Percentiles rank a stretch among this genome's conserved stretches.
Evolutionary conservation across 805 yeast genomes (phyloP).

Genomic region (Huiozyma naganishii): DNA sequence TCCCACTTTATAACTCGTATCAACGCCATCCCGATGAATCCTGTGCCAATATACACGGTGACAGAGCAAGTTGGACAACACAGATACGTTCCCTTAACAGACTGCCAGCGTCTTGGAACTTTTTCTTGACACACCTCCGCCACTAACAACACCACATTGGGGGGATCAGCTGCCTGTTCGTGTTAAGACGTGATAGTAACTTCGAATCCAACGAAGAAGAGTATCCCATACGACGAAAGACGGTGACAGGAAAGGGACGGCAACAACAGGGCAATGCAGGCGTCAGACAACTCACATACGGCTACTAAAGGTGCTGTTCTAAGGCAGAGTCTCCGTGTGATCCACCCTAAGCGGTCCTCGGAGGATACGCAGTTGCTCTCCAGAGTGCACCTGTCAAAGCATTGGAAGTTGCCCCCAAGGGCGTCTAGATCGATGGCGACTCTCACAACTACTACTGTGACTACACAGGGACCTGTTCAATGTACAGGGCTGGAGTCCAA

Average conservation of each 20-base stretch:
- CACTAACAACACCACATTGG: too few relatives aligned
- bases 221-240: neutral
- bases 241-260: neutral
- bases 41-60: too few relatives aligned
- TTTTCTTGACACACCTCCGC: neutral
- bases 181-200: neutral
- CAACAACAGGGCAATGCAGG: neutral
- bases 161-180: neutral
- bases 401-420: constrained; percentile 17
- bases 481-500: constrained; percentile 13
- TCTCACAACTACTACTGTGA: neutral
- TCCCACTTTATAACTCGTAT: neutral
- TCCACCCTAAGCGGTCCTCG: constrained; percentile 1
- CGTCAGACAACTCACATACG: too few relatives aligned
- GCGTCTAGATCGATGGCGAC: neutral
- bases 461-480: neutral
- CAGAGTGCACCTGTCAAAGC: constrained; percentile 8
- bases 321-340: neutral
- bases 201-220: neutral
- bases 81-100: too few relatives aligned
- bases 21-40: neutral
- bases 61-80: too few relatives aligned
- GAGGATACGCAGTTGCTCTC: constrained; percentile 3
- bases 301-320: neutral
- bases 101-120: neutral